Evolutionary conservation across 768 basidiomycete genomes (phyloP).

Genomic region (Termitomyces sp.): DNA sequence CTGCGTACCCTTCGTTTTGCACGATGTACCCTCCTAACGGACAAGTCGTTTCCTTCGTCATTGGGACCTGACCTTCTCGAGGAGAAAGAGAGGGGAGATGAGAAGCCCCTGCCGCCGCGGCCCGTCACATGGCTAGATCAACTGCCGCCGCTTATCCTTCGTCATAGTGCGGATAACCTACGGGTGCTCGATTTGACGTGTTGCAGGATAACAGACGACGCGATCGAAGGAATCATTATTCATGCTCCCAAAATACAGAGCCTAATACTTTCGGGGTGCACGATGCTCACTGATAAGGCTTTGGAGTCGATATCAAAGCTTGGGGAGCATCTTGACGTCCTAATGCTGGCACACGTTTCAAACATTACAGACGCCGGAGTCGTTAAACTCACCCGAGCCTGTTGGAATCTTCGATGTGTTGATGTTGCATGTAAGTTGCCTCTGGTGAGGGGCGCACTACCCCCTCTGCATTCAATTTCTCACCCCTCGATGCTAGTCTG

Average conservation of each 20-base stretch:
- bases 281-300: conserved; percentile 65
- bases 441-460: conserved; percentile 7
- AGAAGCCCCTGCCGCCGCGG: conserved; percentile 53
- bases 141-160: conserved; percentile 61
- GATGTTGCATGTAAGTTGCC: conserved; percentile 81
- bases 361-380: conserved; percentile 80
- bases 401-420: conserved; percentile 71
- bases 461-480: conserved; percentile 1
- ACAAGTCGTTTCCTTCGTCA: conserved; percentile 72
- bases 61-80: conserved; percentile 22
- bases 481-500: conserved; percentile 52
- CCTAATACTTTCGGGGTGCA: conserved; percentile 76
- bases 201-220: conserved; percentile 74
- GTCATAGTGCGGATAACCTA: conserved; percentile 67
- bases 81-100: conserved; percentile 19
- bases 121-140: conserved; percentile 59
- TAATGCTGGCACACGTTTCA: conserved; percentile 77
- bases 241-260: conserved; percentile 78
- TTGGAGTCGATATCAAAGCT: conserved; percentile 68
- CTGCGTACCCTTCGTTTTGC: conserved; percentile 74
- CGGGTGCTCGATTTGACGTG: conserved; percentile 76
- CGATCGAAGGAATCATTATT: conserved; percentile 67
- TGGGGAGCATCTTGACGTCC: conserved; percentile 70
- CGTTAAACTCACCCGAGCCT: conserved; percentile 63
- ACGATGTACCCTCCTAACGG: conserved; percentile 73